Evolutionary conservation across 768 basidiomycete species (phyloP).

Genomic region (Fistulinella prunicolor): DNA sequence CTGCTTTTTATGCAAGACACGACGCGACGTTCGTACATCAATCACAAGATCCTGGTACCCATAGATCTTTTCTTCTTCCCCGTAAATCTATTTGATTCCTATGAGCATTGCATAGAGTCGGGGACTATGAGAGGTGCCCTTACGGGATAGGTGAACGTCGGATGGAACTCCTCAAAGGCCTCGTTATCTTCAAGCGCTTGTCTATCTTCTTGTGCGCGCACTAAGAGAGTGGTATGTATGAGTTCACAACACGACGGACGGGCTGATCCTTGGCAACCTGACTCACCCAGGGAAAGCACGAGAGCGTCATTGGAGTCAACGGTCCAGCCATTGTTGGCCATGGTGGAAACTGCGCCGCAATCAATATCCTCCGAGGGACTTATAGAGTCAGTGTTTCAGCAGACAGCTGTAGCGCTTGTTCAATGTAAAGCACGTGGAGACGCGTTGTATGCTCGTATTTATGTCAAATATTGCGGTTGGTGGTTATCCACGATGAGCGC

Average conservation of each 20-base stretch:
- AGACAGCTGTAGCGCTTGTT: neutral
- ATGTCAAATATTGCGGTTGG: slow-evolving; percentile 1
- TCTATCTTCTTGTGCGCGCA: slow-evolving; percentile 67
- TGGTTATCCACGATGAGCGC: slow-evolving; percentile 22
- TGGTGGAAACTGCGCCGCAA: too few species aligned
- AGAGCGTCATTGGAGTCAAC: slow-evolving; percentile 76
- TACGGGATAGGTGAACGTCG: slow-evolving; percentile 93
- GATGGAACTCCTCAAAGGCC: slow-evolving; percentile 68
- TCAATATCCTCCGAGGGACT: too few species aligned
- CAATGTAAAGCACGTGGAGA: neutral
- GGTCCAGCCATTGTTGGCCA: slow-evolving; percentile 59
- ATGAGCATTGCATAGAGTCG: slow-evolving; percentile 5
- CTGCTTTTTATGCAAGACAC: neutral
- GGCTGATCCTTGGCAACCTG: neutral
- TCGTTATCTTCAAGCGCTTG: slow-evolving; percentile 55
- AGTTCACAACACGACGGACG: slow-evolving; percentile 2
- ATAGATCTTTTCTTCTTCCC: slow-evolving; percentile 95
- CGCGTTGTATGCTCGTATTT: slow-evolving; percentile 31
- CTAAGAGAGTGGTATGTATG: too few species aligned
- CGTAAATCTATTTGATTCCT: slow-evolving; percentile 65
- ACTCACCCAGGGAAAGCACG: slow-evolving; percentile 66
- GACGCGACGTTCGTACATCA: slow-evolving; percentile 54
- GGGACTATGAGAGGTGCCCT: slow-evolving; percentile 21
- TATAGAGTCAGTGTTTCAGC: too few species aligned
- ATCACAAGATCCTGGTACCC: slow-evolving; percentile 85